A percentile compares a stretch with the other conserved stretches of the same genome.
Evolutionary conservation across 2,329 filamentous ascomycete genomes (phyloP).

Genomic region (Thyridium curvatum): DNA sequence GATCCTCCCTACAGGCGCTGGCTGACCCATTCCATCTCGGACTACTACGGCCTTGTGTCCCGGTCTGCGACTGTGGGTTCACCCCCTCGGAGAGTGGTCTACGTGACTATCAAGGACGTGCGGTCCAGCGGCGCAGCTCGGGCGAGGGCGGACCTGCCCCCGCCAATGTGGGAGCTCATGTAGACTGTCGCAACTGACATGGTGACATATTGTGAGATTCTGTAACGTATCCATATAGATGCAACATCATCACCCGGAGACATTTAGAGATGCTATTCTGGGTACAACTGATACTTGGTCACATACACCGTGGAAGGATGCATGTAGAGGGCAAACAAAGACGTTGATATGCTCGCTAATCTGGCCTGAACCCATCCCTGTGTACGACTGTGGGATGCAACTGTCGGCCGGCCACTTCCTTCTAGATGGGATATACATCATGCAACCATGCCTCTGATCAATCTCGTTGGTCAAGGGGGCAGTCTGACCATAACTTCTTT

Average conservation of each 20-base stretch:
- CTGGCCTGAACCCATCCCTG: too few species aligned
- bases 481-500: too few species aligned
- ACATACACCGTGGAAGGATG: background rate
- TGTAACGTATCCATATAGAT: too few species aligned
- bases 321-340: background rate
- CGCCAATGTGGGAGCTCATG: slow-evolving; percentile 55
- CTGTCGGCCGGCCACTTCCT: background rate
- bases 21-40: slow-evolving; percentile 86
- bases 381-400: too few species aligned
- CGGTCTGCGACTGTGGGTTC: slow-evolving; percentile 69
- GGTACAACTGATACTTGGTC: too few species aligned
- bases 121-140: slow-evolving; percentile 12
- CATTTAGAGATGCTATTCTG: too few species aligned
- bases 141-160: slow-evolving; percentile 38
- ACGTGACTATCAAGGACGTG: slow-evolving; percentile 63
- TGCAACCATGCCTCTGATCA: too few species aligned
- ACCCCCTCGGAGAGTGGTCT: slow-evolving; percentile 71
- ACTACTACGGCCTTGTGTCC: slow-evolving; percentile 85
- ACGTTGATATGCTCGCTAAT: too few species aligned
- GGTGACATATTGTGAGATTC: slow-evolving; percentile 9
- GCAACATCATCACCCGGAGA: too few species aligned
- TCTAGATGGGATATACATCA: background rate
- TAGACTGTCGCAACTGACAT: slow-evolving; percentile 35
- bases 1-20: slow-evolving; percentile 59
- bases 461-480: too few species aligned